phyloP scores from a whole-genome alignment of 2,329 filamentous ascomycete genomes.

The Chaetomiaceae sp. region DNA sequence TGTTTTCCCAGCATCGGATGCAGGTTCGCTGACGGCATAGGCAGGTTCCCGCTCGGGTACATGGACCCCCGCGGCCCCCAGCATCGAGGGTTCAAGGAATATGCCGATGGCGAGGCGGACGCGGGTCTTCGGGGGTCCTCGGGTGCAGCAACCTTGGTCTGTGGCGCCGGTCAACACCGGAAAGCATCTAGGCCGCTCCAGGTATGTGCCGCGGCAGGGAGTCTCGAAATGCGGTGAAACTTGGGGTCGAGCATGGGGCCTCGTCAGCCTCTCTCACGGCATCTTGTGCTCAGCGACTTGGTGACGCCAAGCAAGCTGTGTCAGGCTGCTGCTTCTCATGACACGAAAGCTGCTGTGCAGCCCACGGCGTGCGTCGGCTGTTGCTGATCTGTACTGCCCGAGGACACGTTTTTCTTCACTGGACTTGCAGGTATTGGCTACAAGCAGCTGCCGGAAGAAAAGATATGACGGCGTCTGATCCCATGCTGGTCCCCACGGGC shows the following conservation, averaged over 20 bases:
- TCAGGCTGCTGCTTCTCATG: not conserved
- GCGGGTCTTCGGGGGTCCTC: too few relatives aligned
- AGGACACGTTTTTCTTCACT: slow-evolving; percentile 15
- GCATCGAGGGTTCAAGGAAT: not conserved
- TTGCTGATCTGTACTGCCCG: not conserved
- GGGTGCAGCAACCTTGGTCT: slow-evolving; percentile 6
- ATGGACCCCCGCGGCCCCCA: not conserved
- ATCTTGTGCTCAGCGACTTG: not conserved
- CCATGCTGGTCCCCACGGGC: slow-evolving; percentile 1
- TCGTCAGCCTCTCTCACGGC: not conserved
- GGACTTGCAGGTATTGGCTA: not conserved
- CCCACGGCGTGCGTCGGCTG: slow-evolving; percentile 4
- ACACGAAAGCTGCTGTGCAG: slow-evolving; percentile 13
- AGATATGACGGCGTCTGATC: slow-evolving; percentile 8
- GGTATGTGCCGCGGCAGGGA: slow-evolving; percentile 1
- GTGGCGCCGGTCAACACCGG: slow-evolving; percentile 5
- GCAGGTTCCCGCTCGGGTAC: slow-evolving; percentile 12
- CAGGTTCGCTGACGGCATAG: slow-evolving; percentile 9
- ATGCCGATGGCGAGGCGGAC: slow-evolving; percentile 13
- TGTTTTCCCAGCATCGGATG: slow-evolving; percentile 4
- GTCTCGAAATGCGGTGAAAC: slow-evolving; percentile 15
- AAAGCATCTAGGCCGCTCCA: not conserved
- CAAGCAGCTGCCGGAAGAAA: slow-evolving; percentile 8
- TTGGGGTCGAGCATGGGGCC: slow-evolving; percentile 7
- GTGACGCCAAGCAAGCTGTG: not conserved